Evolutionary conservation across 2,329 filamentous ascomycete species (phyloP), one percentile per base, ranked within the genome.

Genomic region (Aureobasidium mangrovei): DNA sequence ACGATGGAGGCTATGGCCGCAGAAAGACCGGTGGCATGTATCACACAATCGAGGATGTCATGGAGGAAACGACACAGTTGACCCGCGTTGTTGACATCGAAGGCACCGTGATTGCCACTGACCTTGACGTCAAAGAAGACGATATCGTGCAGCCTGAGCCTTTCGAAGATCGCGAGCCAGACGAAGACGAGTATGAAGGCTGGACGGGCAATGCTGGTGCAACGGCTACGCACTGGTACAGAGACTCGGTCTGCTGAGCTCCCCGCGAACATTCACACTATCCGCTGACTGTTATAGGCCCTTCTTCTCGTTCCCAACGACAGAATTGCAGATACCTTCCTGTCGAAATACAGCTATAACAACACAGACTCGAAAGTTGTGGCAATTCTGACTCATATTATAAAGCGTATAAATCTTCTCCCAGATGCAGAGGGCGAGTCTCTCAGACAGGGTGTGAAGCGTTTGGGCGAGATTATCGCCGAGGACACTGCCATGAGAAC

Each of bases 181-280:
- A 69, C 45, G 60, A 61, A 10, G 61, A 66, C 54, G 63, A 64
- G 12, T 61, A 62, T 40, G 59, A 56, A 31, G 60, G 58, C 4
- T 65, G 55, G 42, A 68, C 61, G 4, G 65, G 66, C 2, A 68
- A 67, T 42, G 60, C 59, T 18, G 61, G 60, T 8, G 58, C 58
- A 24, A 42, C 44, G 26, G 44, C 61, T 7, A 63, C 63, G 1
- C 61, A 60, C 42, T 62, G 61, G 48, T 68, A 68, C 55, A 60
- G 60, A 40, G 57, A 66, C 43, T 60, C 64, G 7, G 65, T 67
- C 47, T 36, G 33, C 18, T 36, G 33, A 8, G 7, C 33, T 8
- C 33, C n/a, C 7, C 33, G n/a, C n/a, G 33, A 36, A 36, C 7
- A n/a, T 36, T 7, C 7, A 8, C 33, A n/a, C n/a, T 36, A 7